Conservation (phyloP, 2,329 filamentous ascomycete genomes). For the Cladophialophora immunda region DNA sequence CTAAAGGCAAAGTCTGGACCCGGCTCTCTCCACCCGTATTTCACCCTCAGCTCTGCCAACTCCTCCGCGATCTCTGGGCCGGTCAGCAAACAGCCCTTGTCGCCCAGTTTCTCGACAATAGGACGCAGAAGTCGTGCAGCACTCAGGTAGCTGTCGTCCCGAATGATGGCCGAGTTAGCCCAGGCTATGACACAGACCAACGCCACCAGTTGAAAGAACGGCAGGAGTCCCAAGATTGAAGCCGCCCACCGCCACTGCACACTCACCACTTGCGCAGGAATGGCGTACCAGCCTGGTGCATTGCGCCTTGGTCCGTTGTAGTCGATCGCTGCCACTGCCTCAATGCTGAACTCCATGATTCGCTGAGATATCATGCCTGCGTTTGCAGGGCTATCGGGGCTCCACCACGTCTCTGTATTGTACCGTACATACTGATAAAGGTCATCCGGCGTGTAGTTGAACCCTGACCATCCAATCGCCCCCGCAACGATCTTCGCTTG, state of each 20-base stretch:
- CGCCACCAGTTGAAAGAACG: conserved; percentile 34
- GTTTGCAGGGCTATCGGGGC: conserved; percentile 23
- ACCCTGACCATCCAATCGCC: conserved; percentile 39
- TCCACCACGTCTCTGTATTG: conserved; percentile 33
- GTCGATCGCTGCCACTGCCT: conserved; percentile 40
- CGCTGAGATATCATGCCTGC: conserved; percentile 24
- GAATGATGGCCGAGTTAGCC: conserved; percentile 40
- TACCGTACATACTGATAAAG: conserved; percentile 34
- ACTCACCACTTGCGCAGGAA: conserved; percentile 85
- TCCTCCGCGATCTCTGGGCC: conserved; percentile 38
- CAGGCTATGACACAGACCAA: conserved; percentile 37
- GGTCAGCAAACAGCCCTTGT: conserved; percentile 37
- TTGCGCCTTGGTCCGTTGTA: conserved; percentile 50
- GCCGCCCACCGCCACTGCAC: conserved; percentile 60
- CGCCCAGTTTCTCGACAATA: conserved; percentile 38
- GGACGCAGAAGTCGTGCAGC: conserved; percentile 38
- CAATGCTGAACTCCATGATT: conserved; percentile 37
- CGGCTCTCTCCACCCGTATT: conserved; percentile 39
- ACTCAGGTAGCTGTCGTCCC: conserved; percentile 37
- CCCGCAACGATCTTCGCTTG: conserved; percentile 38
- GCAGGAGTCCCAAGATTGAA: conserved; percentile 36
- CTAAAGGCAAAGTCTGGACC: conserved; percentile 18
- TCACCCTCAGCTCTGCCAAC: conserved; percentile 35
- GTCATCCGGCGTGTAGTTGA: conserved; percentile 28
- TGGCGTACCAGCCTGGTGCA: conserved; percentile 85